A percentile compares a stretch with the other conserved stretches of the same genome.
phyloP scores from a whole-genome alignment of 2,329 filamentous ascomycete genomes.

The Colletotrichum spaethianum region DNA sequence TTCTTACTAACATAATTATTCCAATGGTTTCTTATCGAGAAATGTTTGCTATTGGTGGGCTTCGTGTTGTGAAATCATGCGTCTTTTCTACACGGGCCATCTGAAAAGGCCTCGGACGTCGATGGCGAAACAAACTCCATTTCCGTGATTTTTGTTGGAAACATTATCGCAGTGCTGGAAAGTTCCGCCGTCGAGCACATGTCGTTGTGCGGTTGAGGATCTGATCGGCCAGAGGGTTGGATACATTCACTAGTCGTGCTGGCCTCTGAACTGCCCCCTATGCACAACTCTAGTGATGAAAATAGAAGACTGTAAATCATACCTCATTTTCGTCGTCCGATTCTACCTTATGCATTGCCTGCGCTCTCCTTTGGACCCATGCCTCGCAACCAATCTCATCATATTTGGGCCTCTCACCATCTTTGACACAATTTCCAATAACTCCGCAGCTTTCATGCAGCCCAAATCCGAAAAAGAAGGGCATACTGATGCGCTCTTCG shows the following conservation, averaged over 20 bases:
- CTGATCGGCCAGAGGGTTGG: too few relatives aligned
- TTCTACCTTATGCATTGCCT: constrained; percentile 51
- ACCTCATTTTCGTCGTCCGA: constrained; percentile 15
- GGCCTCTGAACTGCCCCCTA: neutral
- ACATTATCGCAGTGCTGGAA: too few relatives aligned
- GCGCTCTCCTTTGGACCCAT: constrained; percentile 54
- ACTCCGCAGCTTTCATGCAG: constrained; percentile 58
- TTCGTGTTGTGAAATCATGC: too few relatives aligned
- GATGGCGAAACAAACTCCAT: too few relatives aligned
- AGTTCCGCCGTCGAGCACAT: too few relatives aligned
- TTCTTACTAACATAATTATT: too few relatives aligned
- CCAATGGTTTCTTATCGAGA: too few relatives aligned
- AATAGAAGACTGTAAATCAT: neutral
- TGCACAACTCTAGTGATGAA: neutral
- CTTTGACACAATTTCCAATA: constrained; percentile 53
- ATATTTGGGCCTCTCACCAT: constrained; percentile 53
- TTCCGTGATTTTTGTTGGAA: too few relatives aligned
- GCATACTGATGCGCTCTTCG: constrained; percentile 58
- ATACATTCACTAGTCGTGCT: neutral
- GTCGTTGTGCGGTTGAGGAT: too few relatives aligned
- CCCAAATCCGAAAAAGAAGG: constrained; percentile 62
- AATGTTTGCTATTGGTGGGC: too few relatives aligned
- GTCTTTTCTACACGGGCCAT: too few relatives aligned
- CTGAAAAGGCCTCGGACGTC: too few relatives aligned
- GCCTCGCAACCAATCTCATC: constrained; percentile 56